These are phyloP conservation scores for Debaryomycetaceae sp. DNA, from an alignment of 1,139 yeast species.

Conservation along the genomic window DNA sequence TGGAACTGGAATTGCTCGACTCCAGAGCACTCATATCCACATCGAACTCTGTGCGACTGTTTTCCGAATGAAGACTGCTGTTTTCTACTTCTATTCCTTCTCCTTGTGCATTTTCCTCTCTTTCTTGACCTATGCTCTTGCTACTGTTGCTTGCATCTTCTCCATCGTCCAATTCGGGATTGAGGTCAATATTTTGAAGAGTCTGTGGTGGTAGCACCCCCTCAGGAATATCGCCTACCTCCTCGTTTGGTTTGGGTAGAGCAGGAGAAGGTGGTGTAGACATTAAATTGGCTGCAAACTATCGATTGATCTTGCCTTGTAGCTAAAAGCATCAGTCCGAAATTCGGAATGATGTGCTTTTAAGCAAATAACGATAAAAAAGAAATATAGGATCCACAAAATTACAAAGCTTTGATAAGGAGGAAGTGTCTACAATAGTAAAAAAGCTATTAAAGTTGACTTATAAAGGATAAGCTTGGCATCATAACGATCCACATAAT, in stretches of 20 bases:
- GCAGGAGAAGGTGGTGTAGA: constrained; percentile 43
- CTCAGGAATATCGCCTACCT: constrained; percentile 30
- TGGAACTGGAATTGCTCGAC: background rate
- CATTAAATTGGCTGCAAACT: constrained; percentile 6
- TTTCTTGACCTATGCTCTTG: background rate
- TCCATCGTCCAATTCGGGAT: constrained; percentile 39
- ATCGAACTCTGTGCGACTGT: background rate
- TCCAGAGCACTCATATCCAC: background rate
- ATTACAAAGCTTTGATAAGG: constrained; percentile 5
- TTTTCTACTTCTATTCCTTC: background rate
- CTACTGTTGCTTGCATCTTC: constrained; percentile 10
- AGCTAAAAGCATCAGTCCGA: background rate
- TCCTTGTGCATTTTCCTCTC: constrained; percentile 11
- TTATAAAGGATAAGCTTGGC: too few relatives aligned
- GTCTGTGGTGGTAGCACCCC: constrained; percentile 19
- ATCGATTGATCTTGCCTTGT: background rate
- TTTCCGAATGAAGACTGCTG: background rate
- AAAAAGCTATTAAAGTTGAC: too few relatives aligned
- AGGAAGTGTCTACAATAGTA: background rate
- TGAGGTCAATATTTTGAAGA: constrained; percentile 31
- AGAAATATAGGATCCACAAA: constrained; percentile 2
- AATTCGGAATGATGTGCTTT: background rate
- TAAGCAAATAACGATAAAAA: background rate
- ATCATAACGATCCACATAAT: too few relatives aligned
- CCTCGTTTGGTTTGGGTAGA: constrained; percentile 48